These are phyloP conservation scores for Tolypocladium sp. DNA, from an alignment of 2,329 filamentous ascomycete species.

Conservation along the genomic window DNA sequence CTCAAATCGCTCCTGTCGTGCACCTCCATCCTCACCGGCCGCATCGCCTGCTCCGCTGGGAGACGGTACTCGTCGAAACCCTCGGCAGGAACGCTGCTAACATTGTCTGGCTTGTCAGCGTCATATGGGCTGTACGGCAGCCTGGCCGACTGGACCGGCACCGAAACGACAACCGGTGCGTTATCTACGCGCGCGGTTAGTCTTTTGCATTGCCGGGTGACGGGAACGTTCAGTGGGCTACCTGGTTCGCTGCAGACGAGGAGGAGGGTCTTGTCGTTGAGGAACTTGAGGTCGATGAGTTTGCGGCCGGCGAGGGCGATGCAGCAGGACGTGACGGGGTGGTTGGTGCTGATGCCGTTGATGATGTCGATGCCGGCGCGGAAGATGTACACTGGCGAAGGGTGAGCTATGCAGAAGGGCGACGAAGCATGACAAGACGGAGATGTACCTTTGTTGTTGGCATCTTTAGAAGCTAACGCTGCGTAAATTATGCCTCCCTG, in stretches of 20 bases:
- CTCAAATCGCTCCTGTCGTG: conserved; percentile 32
- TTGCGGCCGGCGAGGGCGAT: conserved; percentile 31
- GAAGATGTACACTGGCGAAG: conserved; percentile 45
- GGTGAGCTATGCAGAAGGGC: not conserved
- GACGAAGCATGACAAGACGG: not conserved
- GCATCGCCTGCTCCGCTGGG: conserved; percentile 15
- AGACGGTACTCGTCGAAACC: conserved; percentile 13
- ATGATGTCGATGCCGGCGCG: conserved; percentile 40
- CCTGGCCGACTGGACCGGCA: conserved; percentile 26
- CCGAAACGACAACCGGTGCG: conserved; percentile 15
- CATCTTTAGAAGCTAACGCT: conserved; percentile 29
- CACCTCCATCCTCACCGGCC: conserved; percentile 42
- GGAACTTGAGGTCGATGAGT: conserved; percentile 59
- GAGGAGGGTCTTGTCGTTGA: conserved; percentile 52
- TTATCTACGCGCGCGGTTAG: conserved; percentile 11
- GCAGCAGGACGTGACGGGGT: conserved; percentile 26
- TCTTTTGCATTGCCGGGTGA: not conserved
- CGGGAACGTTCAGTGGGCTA: conserved; percentile 9
- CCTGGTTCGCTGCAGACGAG: conserved; percentile 41
- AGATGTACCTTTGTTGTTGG: conserved; percentile 24
- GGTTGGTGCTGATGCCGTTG: conserved; percentile 48
- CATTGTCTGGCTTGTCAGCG: conserved; percentile 6
- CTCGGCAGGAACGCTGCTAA: conserved; percentile 4
- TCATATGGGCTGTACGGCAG: conserved; percentile 28
- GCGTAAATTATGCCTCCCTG: conserved; percentile 29